Percentiles rank a stretch among this genome's conserved stretches.
Conservation (phyloP, 2,329 filamentous ascomycete species). For the Pseudopithomyces maydicus region DNA sequence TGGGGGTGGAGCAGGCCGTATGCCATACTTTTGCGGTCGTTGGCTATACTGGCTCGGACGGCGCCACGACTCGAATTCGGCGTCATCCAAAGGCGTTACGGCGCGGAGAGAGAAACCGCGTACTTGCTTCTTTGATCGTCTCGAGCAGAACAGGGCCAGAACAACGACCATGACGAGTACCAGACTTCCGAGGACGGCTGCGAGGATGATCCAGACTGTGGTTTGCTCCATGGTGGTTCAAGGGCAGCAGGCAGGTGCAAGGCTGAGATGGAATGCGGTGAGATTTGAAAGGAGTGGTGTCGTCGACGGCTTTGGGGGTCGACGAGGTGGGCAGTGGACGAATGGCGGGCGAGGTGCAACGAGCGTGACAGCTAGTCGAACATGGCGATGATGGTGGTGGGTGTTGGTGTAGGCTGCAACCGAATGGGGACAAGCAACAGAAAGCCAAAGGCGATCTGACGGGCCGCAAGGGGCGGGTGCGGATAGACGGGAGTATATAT, state of each 20-base stretch:
- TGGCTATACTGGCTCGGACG: constrained; percentile 44
- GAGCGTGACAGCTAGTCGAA: constrained; percentile 30
- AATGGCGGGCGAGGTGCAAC: constrained; percentile 21
- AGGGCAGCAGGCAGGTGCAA: not conserved
- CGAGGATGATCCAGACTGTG: constrained; percentile 45
- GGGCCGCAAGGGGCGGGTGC: constrained; percentile 20
- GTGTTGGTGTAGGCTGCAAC: constrained; percentile 23
- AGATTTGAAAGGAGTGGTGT: constrained; percentile 8
- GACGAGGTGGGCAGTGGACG: constrained; percentile 22
- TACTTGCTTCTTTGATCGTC: constrained; percentile 39
- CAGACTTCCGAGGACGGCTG: constrained; percentile 39
- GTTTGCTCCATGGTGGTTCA: constrained; percentile 32
- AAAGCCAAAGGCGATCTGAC: constrained; percentile 16
- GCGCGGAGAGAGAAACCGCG: constrained; percentile 44
- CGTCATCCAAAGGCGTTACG: constrained; percentile 46
- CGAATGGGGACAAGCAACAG: constrained; percentile 11
- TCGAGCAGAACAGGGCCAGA: constrained; percentile 38
- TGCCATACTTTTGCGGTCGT: constrained; percentile 42
- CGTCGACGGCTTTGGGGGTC: not conserved
- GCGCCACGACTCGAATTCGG: constrained; percentile 48
- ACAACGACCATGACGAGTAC: constrained; percentile 33
- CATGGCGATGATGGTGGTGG: constrained; percentile 30
- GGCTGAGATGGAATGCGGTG: not conserved
- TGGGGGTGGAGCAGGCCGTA: constrained; percentile 31
- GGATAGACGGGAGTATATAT: constrained; percentile 35